Base-by-base conservation (phyloP, 2,329 filamentous ascomycete species). In the Cryphonectria nitschkei region DNA sequence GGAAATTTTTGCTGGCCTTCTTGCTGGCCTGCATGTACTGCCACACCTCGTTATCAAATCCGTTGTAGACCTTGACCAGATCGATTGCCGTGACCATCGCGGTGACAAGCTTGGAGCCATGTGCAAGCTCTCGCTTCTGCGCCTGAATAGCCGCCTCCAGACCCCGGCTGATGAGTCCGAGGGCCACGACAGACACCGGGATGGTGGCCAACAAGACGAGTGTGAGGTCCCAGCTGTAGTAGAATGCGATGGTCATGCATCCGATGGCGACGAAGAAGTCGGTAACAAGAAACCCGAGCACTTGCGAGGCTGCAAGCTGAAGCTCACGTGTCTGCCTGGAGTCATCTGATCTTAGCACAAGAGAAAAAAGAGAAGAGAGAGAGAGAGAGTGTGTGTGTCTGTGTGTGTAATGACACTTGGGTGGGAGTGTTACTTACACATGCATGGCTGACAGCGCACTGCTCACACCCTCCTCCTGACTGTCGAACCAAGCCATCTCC, bases 31-130 rank as follows among this genome's bases (percentile, higher is more conserved):
- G 78, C 0, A 82, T 80, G 77, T 97, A 98, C 74, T 89, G 88
- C 76, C 86, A 85, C 0, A 88, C 80, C 78, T 97, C 95, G 14
- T 90, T 83, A 16, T 87, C 85, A 76, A 94, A 88, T 0, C 91
- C 93, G 75, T 95, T 95, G 81, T 92, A 95, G 67, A 90, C 91
- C 78, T 98, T 98, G 77, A 98, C 93, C 0, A 93, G 88, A 72
- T 97, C 93, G 54, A 98, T 95, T 2, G 89, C 90, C 1, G 85
- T 84, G 13, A 97, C 86, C 0, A 93, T 90, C 14, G 89, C 91
- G 13, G 88, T 90, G 0, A 90, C 87, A 69, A 90, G 84, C 76
- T 93, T 95, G 0, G 94, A 90, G 0, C 93, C 93, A 64, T 86
- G 82, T 1, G 88, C 88, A 0, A 97, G 86, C 69, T 90, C 87